Percentiles rank a stretch among this genome's conserved stretches.
Conservation (phyloP, 1,139 yeast genomes). For the Geotrichum bryndzae region DNA sequence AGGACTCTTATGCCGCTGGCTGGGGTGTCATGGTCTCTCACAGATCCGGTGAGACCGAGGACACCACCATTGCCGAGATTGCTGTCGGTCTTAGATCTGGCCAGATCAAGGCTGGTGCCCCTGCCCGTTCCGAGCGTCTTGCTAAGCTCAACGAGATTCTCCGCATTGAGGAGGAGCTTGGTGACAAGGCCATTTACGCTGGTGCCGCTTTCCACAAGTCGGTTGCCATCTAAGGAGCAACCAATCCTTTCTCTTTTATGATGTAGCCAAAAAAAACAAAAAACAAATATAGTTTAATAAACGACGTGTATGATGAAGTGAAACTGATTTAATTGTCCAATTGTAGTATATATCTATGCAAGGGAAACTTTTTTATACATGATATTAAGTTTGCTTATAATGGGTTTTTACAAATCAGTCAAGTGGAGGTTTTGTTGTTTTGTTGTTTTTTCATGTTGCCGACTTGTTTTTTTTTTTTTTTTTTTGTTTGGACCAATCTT, state of each 20-base stretch:
- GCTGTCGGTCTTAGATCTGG: constrained; percentile 95
- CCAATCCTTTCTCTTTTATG: background rate
- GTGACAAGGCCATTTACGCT: constrained; percentile 90
- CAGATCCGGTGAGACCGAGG: constrained; percentile 99
- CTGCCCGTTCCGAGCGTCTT: constrained; percentile 98
- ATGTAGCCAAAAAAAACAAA: too few species aligned
- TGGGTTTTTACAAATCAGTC: too few species aligned
- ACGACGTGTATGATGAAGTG: background rate
- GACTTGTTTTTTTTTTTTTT: too few species aligned
- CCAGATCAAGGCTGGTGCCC: constrained; percentile 99
- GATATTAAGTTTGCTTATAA: too few species aligned
- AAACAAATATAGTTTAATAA: background rate
- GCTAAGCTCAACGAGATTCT: constrained; percentile 89
- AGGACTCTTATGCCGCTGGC: constrained; percentile 82
- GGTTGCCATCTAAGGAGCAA: constrained; percentile 22
- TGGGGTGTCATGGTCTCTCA: constrained; percentile 98
- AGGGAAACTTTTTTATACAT: too few species aligned
- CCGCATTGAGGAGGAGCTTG: constrained; percentile 96
- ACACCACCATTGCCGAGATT: constrained; percentile 93
- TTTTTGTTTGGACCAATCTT: too few species aligned
- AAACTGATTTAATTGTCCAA: too few species aligned
- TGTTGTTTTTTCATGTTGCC: too few species aligned
- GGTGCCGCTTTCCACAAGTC: constrained; percentile 73
- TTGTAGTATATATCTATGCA: too few species aligned
- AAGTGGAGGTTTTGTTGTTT: too few species aligned